phyloP scores from a whole-genome alignment of 2,329 filamentous ascomycete species.

The Bisporella sp. region DNA sequence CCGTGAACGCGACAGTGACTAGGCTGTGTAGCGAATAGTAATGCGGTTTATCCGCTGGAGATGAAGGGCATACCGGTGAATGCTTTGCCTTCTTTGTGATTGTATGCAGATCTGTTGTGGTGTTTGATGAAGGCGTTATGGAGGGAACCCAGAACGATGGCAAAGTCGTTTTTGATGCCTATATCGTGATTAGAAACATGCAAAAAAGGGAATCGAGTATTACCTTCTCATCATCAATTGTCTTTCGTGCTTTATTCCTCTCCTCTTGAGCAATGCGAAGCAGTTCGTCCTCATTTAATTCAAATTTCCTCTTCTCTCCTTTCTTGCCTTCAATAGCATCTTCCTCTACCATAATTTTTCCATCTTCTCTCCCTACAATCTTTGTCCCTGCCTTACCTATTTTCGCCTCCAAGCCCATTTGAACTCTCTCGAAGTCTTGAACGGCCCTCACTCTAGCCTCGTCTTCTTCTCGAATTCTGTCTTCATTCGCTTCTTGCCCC shows the following conservation, averaged over 20 bases:
- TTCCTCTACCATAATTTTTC: slow-evolving; percentile 36
- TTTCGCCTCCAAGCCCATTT: slow-evolving; percentile 55
- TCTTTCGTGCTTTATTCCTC: slow-evolving; percentile 59
- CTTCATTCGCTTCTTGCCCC: slow-evolving; percentile 54
- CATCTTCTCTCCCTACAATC: slow-evolving; percentile 34
- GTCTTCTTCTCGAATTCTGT: slow-evolving; percentile 52
- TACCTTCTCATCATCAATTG: slow-evolving; percentile 68
- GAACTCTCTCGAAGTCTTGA: slow-evolving; percentile 76
- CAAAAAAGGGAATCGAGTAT: not conserved
- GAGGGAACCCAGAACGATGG: slow-evolving; percentile 93
- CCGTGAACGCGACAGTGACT: slow-evolving; percentile 68
- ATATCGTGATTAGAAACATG: slow-evolving; percentile 1
- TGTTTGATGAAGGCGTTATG: slow-evolving; percentile 63
- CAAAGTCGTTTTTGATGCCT: slow-evolving; percentile 56
- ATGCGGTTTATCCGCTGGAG: slow-evolving; percentile 59
- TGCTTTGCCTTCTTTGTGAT: slow-evolving; percentile 57
- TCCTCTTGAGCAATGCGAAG: slow-evolving; percentile 63
- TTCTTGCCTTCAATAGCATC: slow-evolving; percentile 26
- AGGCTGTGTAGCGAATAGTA: slow-evolving; percentile 71
- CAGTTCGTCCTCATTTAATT: slow-evolving; percentile 72
- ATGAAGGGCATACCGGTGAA: slow-evolving; percentile 70
- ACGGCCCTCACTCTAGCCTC: slow-evolving; percentile 66
- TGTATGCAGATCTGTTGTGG: slow-evolving; percentile 47
- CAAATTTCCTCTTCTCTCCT: slow-evolving; percentile 66
- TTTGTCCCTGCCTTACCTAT: slow-evolving; percentile 26